phyloP scores from a whole-genome alignment of 78 protist genomes.

The Diacronema lutheri region DNA sequence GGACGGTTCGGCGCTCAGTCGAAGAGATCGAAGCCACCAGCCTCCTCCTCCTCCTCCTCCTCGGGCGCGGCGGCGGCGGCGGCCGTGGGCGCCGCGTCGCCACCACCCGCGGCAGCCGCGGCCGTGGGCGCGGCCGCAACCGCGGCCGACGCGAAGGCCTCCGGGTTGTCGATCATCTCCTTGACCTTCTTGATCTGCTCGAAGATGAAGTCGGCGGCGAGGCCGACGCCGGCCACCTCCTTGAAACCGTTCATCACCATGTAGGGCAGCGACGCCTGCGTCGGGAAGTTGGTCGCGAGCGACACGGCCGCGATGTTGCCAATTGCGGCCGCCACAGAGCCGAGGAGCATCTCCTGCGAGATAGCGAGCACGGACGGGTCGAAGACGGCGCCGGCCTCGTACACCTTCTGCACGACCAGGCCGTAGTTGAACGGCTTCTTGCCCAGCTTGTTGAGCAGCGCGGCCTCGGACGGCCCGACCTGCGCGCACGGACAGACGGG shows the following conservation, averaged over 20 bases:
- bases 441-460: conserved; percentile 94
- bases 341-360: conserved; percentile 75
- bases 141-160: conserved; percentile 52
- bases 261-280: conserved; percentile 93
- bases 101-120: conserved; percentile 18
- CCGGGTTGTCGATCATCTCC: conserved; percentile 66
- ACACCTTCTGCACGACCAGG: conserved; percentile 66
- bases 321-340: conserved; percentile 62
- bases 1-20: conserved; percentile 46
- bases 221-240: conserved; percentile 88
- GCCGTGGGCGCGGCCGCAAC: conserved; percentile 47
- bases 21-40: conserved; percentile 64
- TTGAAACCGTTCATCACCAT: conserved; percentile 85
- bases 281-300: conserved; percentile 84
- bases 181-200: conserved; percentile 70
- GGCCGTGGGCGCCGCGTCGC: conserved; percentile 53
- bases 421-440: conserved; percentile 97
- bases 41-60: conserved; percentile 59
- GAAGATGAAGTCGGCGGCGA: conserved; percentile 85
- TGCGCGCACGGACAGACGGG: background rate
- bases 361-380: conserved; percentile 83
- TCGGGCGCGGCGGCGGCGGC: conserved; percentile 41
- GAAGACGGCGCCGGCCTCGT: conserved; percentile 90
- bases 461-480: conserved; percentile 95
- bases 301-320: conserved; percentile 87